Percentiles rank a stretch among this genome's conserved stretches.
These are phyloP conservation scores for Anisodus tanguticus DNA, from an alignment of 257 asterid genomes.

Conservation along the genomic window DNA sequence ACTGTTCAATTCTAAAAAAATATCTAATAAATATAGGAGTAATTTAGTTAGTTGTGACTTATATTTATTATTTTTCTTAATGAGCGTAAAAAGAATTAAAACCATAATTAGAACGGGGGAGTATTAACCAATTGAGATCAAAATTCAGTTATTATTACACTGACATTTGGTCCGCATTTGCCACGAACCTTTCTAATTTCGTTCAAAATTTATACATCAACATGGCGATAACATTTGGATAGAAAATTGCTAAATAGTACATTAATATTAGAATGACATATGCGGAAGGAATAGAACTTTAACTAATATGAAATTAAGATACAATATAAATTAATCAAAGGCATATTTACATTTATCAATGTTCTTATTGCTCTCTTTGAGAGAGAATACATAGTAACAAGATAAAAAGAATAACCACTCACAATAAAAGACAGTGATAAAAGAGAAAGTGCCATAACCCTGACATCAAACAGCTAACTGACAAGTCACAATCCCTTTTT, in stretches of 20 bases:
- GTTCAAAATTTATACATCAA: not conserved
- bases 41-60: no score
- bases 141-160: no score
- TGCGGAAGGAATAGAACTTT: not conserved
- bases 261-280: no score
- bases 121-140: no score
- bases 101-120: no score
- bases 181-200: not conserved
- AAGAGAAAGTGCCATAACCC: slow-evolving; percentile 26
- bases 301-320: not conserved
- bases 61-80: no score
- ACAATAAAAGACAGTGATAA: slow-evolving; percentile 12
- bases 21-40: no score
- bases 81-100: no score
- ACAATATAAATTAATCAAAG: not conserved
- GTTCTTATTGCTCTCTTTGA: not conserved
- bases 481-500: slow-evolving; percentile 22
- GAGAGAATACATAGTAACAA: slow-evolving; percentile 19
- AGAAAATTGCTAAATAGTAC: not conserved
- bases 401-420: slow-evolving; percentile 13
- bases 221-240: not conserved
- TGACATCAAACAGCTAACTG: slow-evolving; percentile 31
- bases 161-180: not conserved
- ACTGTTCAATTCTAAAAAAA: no score
- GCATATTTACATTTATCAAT: slow-evolving; percentile 24